phyloP scores from a whole-genome alignment of 768 basidiomycete species.

The Chalciporus pseudorubinellus region DNA sequence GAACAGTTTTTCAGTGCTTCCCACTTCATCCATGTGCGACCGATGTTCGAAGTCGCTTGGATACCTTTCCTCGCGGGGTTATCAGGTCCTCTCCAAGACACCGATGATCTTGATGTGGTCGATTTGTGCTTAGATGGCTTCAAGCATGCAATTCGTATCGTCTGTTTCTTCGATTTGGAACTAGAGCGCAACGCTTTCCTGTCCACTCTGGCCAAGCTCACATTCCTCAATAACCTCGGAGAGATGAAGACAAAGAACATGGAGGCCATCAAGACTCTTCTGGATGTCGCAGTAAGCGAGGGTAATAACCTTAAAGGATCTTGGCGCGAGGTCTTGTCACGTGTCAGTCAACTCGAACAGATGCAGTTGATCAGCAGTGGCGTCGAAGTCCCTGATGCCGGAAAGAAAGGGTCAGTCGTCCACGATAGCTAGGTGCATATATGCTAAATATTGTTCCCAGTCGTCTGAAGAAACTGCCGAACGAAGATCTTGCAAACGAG shows the following conservation, averaged over 20 bases:
- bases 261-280: slow-evolving; percentile 93
- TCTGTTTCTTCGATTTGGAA: slow-evolving; percentile 96
- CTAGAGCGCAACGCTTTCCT: slow-evolving; percentile 98
- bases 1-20: slow-evolving; percentile 97
- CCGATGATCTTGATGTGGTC: slow-evolving; percentile 90
- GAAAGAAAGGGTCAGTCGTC: slow-evolving; percentile 71
- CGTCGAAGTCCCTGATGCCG: slow-evolving; percentile 75
- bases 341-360: slow-evolving; percentile 96
- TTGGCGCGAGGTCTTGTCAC: slow-evolving; percentile 95
- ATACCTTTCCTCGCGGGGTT: slow-evolving; percentile 96
- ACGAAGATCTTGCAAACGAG: slow-evolving; percentile 95
- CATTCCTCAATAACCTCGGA: slow-evolving; percentile 94
- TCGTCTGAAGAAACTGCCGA: slow-evolving; percentile 59
- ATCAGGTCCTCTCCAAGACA: slow-evolving; percentile 91
- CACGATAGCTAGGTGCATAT: neutral
- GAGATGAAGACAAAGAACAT: slow-evolving; percentile 99
- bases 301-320: slow-evolving; percentile 94
- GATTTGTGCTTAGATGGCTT: slow-evolving; percentile 93
- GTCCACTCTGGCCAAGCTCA: slow-evolving; percentile 94
- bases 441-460: slow-evolving; percentile 22
- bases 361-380: slow-evolving; percentile 97
- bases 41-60: slow-evolving; percentile 99
- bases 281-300: slow-evolving; percentile 95
- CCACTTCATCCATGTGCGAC: slow-evolving; percentile 92
- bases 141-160: slow-evolving; percentile 94